Evolutionary conservation across 306 rosid species (phyloP).

Genomic region (Trifolium pratense): DNA sequence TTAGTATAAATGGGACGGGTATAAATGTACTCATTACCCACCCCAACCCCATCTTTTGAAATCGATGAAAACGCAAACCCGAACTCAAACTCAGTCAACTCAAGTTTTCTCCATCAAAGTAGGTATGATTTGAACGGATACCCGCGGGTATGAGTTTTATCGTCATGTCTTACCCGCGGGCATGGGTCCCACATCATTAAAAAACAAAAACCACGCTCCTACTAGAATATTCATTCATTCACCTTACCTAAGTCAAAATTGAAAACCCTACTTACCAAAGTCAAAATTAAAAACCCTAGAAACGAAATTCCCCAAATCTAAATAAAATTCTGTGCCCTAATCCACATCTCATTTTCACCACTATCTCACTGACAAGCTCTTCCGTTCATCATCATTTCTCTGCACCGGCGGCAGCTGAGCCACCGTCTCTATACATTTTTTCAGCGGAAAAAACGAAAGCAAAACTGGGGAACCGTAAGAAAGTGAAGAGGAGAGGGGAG

Average conservation of each 20-base stretch:
- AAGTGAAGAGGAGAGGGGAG: conserved; percentile 32
- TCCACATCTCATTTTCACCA: conserved; percentile 30
- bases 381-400: conserved; percentile 35
- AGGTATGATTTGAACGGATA: no score
- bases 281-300: conserved; percentile 48
- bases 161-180: no score
- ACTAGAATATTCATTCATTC: conserved; percentile 39
- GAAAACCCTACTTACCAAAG: conserved; percentile 41
- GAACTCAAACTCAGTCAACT: no score
- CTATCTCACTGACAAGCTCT: conserved; percentile 38
- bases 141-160: no score
- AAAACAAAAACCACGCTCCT: background rate
- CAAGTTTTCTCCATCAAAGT: no score
- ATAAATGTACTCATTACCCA: no score
- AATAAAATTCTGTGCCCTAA: conserved; percentile 54
- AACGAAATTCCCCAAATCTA: conserved; percentile 54
- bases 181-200: no score
- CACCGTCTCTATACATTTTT: background rate
- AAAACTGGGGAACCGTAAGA: conserved; percentile 56
- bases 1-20: no score
- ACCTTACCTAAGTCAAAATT: conserved; percentile 34
- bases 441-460: background rate
- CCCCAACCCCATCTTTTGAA: no score
- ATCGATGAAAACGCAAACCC: no score
- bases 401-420: conserved; percentile 49